Conservation (phyloP, 306 rosid species). For the Styphnolobium japonicum region DNA sequence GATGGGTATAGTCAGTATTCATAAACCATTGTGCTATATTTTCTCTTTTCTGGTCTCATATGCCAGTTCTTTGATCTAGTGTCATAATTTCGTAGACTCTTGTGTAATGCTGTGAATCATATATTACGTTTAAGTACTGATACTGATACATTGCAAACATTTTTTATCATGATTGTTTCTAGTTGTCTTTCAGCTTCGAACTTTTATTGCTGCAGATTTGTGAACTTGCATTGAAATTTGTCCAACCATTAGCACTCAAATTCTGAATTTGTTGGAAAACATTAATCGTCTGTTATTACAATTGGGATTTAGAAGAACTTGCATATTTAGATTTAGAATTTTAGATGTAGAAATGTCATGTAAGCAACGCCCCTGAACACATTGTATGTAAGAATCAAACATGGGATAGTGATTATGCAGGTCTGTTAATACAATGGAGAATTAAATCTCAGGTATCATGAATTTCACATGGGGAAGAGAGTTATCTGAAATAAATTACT, state of each 20-base stretch:
- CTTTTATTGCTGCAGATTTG: slow-evolving; percentile 3
- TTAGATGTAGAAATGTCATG: not conserved
- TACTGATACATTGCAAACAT: slow-evolving; percentile 31
- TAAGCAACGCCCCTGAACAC: not conserved
- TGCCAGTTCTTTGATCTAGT: slow-evolving; percentile 29
- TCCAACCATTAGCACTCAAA: not conserved
- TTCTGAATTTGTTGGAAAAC: slow-evolving; percentile 2
- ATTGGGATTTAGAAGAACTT: not conserved
- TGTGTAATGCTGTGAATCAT: slow-evolving; percentile 39
- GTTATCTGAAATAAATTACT: not conserved
- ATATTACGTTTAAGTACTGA: slow-evolving; percentile 32
- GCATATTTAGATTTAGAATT: not conserved
- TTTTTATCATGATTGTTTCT: slow-evolving; percentile 14
- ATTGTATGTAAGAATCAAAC: not conserved
- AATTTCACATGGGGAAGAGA: not conserved
- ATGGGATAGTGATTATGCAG: not conserved
- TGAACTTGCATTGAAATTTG: not conserved
- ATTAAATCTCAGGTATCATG: not conserved
- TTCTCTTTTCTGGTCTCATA: slow-evolving; percentile 24
- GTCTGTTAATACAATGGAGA: not conserved
- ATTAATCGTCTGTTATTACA: not conserved
- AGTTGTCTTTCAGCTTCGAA: not conserved
- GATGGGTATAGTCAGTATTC: slow-evolving; percentile 33
- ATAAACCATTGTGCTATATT: slow-evolving; percentile 42
- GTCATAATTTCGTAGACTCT: slow-evolving; percentile 30